Conservation (phyloP, 2,329 filamentous ascomycete species). For the Calonectria leucothoes region DNA sequence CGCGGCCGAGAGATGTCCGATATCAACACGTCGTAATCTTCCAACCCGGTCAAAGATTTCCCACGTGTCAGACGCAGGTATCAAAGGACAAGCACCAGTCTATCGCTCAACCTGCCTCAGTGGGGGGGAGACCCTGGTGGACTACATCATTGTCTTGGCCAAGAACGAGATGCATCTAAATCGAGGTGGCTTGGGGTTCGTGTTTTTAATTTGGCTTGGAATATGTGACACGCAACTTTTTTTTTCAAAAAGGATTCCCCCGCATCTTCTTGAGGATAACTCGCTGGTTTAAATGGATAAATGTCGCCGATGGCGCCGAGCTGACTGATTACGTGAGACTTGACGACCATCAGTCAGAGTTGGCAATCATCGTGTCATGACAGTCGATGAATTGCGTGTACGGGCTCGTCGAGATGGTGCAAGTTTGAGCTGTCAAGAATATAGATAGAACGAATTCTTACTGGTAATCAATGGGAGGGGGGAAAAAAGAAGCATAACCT, state of each 20-base stretch:
- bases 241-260: background rate
- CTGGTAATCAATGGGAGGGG: background rate
- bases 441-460: background rate
- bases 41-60: background rate
- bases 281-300: background rate
- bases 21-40: background rate
- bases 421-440: background rate
- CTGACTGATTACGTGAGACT: slow-evolving; percentile 17
- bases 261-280: background rate
- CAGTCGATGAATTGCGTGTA: background rate
- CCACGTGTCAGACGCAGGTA: background rate
- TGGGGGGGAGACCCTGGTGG: background rate
- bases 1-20: background rate
- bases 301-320: slow-evolving; percentile 17
- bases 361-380: slow-evolving; percentile 4
- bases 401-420: background rate
- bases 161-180: background rate
- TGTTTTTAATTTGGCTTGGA: no score
- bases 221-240: background rate
- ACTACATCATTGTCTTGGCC: background rate
- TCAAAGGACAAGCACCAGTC: background rate
- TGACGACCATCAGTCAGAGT: slow-evolving; percentile 2
- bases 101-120: background rate
- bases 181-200: no score
- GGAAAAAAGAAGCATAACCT: background rate